Evolutionary conservation across 164 flowering plant genomes (phyloP).

Genomic region (Stephania yunnanensis): DNA sequence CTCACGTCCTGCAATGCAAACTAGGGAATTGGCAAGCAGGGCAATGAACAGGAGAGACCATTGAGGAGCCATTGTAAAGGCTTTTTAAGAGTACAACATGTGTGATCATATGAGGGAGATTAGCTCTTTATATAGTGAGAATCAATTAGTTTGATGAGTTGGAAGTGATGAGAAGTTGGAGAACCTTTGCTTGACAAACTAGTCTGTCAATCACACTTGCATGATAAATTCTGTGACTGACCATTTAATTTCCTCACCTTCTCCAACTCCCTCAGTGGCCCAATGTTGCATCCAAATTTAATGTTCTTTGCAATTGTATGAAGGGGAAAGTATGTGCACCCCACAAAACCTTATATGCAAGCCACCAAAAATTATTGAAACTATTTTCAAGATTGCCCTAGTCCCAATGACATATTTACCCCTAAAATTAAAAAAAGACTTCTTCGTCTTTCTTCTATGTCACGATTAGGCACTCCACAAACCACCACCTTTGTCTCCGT

Average conservation of each 20-base stretch:
- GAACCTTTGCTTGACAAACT: not conserved
- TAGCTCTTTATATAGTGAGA: not conserved
- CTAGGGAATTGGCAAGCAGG: slow-evolving; percentile 2
- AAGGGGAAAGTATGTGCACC: too few species aligned
- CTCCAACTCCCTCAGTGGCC: not conserved
- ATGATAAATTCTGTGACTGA: not conserved
- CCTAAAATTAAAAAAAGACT: too few species aligned
- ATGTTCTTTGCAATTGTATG: not conserved
- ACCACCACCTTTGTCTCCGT: too few species aligned
- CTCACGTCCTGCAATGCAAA: not conserved
- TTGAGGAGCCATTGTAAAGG: slow-evolving; percentile 2
- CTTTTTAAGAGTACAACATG: not conserved
- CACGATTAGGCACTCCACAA: too few species aligned
- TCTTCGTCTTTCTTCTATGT: too few species aligned
- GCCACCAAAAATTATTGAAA: too few species aligned
- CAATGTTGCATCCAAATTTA: not conserved
- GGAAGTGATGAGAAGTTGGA: not conserved
- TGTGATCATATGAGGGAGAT: not conserved
- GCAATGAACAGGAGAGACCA: not conserved
- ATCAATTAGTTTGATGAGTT: not conserved
- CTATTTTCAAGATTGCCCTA: too few species aligned
- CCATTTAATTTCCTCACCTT: not conserved
- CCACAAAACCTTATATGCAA: too few species aligned
- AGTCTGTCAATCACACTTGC: not conserved
- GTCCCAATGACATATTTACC: too few species aligned